These are phyloP conservation scores for Stachybotrys chartarum DNA, from an alignment of 2,329 filamentous ascomycete genomes.

Conservation along the genomic window DNA sequence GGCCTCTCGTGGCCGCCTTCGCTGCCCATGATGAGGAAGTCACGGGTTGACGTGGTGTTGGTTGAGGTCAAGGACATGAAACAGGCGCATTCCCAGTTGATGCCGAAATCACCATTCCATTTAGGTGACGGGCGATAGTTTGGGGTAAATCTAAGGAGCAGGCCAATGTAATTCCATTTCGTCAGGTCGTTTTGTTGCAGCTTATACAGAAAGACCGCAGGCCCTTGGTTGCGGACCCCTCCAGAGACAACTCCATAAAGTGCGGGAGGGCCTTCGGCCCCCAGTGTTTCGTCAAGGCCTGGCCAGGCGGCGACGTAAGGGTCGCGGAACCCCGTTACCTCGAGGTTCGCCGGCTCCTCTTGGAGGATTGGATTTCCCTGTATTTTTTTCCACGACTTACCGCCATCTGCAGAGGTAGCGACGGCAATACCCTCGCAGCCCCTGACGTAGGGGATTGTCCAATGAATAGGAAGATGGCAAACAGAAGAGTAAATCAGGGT, in stretches of 20 bases:
- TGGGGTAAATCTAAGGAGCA: slow-evolving; percentile 30
- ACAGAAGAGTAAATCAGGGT: slow-evolving; percentile 27
- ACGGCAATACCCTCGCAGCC: slow-evolving; percentile 32
- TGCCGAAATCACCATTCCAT: slow-evolving; percentile 42
- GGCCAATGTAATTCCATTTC: slow-evolving; percentile 37
- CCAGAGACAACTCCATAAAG: slow-evolving; percentile 43
- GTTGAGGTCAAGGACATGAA: slow-evolving; percentile 31
- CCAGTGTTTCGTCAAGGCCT: slow-evolving; percentile 16
- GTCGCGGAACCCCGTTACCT: slow-evolving; percentile 25
- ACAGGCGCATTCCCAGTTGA: slow-evolving; percentile 45
- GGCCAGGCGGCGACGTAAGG: slow-evolving; percentile 23
- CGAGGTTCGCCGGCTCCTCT: slow-evolving; percentile 17
- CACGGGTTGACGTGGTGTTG: slow-evolving; percentile 10
- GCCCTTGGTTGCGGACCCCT: slow-evolving; percentile 30
- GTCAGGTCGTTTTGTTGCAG: slow-evolving; percentile 29
- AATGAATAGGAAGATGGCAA: slow-evolving; percentile 24
- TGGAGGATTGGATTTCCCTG: slow-evolving; percentile 20
- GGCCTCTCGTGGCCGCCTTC: slow-evolving; percentile 25
- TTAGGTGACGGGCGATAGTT: slow-evolving; percentile 27
- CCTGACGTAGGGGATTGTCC: slow-evolving; percentile 29
- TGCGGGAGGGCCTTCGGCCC: slow-evolving; percentile 2
- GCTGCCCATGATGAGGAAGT: slow-evolving; percentile 37
- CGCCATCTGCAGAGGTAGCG: slow-evolving; percentile 29
- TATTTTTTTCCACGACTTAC: slow-evolving; percentile 23
- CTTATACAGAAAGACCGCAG: slow-evolving; percentile 39